Evolutionary conservation across 495 filamentous ascomycete species (phyloP).

Genomic region (Penicillium chermesinum): DNA sequence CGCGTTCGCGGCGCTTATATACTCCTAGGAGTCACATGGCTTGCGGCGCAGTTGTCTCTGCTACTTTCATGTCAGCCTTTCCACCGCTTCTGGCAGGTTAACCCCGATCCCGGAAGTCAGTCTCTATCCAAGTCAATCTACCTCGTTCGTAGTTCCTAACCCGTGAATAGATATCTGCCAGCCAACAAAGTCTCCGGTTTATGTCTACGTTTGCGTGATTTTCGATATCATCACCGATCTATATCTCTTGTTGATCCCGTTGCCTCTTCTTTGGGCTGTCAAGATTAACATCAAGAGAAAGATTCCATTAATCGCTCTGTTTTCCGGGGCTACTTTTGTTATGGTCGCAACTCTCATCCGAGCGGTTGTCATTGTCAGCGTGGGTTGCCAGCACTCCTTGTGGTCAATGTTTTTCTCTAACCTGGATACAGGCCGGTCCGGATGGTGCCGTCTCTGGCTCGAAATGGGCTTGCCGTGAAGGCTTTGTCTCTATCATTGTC

Average conservation of each 20-base stretch:
- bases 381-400: slow-evolving; percentile 10
- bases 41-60: slow-evolving; percentile 42
- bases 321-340: slow-evolving; percentile 52
- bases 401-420: not conserved
- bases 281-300: slow-evolving; percentile 43
- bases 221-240: slow-evolving; percentile 47
- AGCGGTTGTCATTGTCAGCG: slow-evolving; percentile 45
- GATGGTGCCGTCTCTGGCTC: slow-evolving; percentile 41
- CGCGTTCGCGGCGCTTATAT: slow-evolving; percentile 44
- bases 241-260: slow-evolving; percentile 47
- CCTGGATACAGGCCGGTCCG: slow-evolving; percentile 12
- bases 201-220: slow-evolving; percentile 34
- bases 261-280: slow-evolving; percentile 47
- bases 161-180: slow-evolving; percentile 30
- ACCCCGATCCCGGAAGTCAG: slow-evolving; percentile 47
- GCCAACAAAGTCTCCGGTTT: slow-evolving; percentile 30
- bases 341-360: slow-evolving; percentile 53
- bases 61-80: slow-evolving; percentile 45
- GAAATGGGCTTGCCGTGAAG: slow-evolving; percentile 54
- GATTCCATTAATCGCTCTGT: slow-evolving; percentile 44
- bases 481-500: slow-evolving; percentile 51
- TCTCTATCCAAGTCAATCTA: not conserved
- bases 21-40: slow-evolving; percentile 40
- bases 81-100: slow-evolving; percentile 47
- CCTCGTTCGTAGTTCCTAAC: not conserved